Conservation (phyloP, 1,284 basidiomycete genomes). For the Mycena sp. region DNA sequence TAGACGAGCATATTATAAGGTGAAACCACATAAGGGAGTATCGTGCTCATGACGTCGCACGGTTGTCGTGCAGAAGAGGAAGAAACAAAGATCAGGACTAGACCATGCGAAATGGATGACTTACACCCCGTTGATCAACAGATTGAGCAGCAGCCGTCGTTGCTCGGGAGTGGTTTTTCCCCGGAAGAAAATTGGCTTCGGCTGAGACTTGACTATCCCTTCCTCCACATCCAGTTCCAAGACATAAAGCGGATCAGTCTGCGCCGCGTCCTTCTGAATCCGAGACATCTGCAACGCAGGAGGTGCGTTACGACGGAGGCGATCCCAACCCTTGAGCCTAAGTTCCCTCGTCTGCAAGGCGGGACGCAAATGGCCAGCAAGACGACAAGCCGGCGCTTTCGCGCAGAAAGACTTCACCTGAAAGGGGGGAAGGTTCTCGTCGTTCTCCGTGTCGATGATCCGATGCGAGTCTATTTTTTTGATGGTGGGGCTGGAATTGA, state of each 20-base stretch:
- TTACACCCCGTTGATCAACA: not conserved
- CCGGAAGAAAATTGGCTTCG: not conserved
- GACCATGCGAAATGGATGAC: not conserved
- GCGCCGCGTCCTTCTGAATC: not conserved
- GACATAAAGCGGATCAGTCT: not conserved
- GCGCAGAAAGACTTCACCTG: not conserved
- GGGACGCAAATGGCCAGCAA: not conserved
- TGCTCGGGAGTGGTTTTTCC: not conserved
- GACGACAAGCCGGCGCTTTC: not conserved
- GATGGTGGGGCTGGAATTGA: too few species aligned
- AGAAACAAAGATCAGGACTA: not conserved
- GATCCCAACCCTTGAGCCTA: constrained; percentile 8
- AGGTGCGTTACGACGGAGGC: constrained; percentile 14
- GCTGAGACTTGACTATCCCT: constrained; percentile 1
- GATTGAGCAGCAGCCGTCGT: not conserved
- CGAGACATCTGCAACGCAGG: not conserved
- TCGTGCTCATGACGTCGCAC: too few species aligned
- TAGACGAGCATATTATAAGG: too few species aligned
- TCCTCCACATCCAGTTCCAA: constrained; percentile 13
- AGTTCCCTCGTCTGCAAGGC: not conserved
- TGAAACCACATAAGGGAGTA: too few species aligned
- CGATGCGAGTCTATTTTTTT: not conserved
- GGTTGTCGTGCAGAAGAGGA: too few species aligned
- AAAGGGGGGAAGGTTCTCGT: not conserved
- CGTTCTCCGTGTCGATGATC: not conserved